phyloP scores from a whole-genome alignment of 2,329 filamentous ascomycete species.

The Cladosporium colombiae region DNA sequence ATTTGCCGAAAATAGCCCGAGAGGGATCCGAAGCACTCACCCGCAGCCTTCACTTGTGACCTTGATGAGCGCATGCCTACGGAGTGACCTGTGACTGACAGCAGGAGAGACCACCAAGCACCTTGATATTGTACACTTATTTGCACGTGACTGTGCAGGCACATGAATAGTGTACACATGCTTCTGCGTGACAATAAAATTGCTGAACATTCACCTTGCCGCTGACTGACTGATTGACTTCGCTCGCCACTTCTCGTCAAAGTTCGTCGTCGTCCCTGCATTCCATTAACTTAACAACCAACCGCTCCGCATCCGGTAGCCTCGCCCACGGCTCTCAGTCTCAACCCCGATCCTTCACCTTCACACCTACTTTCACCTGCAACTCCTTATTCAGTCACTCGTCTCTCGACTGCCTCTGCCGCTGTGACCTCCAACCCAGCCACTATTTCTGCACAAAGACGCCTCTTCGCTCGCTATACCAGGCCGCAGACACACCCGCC shows the following conservation, averaged over 20 bases:
- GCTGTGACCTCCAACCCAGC: background rate
- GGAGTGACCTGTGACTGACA: background rate
- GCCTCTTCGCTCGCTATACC: background rate
- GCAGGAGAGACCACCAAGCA: background rate
- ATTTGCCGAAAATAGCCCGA: background rate
- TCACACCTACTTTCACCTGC: background rate
- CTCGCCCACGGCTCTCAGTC: background rate
- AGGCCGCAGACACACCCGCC: background rate
- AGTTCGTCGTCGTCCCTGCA: conserved; percentile 16
- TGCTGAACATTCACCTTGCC: background rate
- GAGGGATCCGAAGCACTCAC: background rate
- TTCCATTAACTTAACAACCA: background rate
- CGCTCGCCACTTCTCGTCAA: conserved; percentile 9
- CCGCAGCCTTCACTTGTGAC: background rate
- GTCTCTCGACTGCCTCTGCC: background rate
- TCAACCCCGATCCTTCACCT: background rate
- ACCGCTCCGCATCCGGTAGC: conserved; percentile 7
- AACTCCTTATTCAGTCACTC: background rate
- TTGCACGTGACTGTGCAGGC: background rate
- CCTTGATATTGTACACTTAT: background rate
- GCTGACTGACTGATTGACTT: background rate
- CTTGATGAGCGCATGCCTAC: background rate
- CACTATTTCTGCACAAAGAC: background rate
- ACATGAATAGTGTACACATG: background rate
- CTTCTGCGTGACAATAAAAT: background rate